Percentiles rank a stretch among this genome's conserved stretches.
Conservation (phyloP, 1,284 basidiomycete species). For the Chiua sp. region DNA sequence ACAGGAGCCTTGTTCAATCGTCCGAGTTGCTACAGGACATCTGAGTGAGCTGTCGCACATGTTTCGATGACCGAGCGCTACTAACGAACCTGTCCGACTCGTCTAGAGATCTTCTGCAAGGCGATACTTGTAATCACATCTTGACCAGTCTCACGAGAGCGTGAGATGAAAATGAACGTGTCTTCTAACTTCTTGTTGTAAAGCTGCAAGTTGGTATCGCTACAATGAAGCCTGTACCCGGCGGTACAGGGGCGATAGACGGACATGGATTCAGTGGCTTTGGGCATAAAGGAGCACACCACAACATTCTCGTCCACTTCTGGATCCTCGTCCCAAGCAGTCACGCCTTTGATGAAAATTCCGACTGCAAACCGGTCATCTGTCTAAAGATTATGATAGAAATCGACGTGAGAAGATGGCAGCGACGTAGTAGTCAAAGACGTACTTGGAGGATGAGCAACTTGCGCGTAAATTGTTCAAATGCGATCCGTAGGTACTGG, state of each 20-base stretch:
- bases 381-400: conserved; percentile 42
- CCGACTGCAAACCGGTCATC: conserved; percentile 65
- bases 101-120: conserved; percentile 60
- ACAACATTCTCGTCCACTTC: conserved; percentile 62
- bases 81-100: conserved; percentile 55
- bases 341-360: conserved; percentile 62
- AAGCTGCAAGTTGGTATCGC: conserved; percentile 58
- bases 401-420: background rate
- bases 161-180: conserved; percentile 63
- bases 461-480: conserved; percentile 60
- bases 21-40: conserved; percentile 57
- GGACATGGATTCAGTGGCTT: conserved; percentile 50
- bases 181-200: conserved; percentile 57
- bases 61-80: too few relatives aligned
- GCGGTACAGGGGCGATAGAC: conserved; percentile 54
- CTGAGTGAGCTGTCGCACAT: background rate
- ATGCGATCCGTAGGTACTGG: conserved; percentile 59
- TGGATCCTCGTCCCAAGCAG: conserved; percentile 68
- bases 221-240: conserved; percentile 61
- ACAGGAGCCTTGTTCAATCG: conserved; percentile 56
- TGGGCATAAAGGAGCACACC: conserved; percentile 65
- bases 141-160: conserved; percentile 47
- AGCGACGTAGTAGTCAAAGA: background rate
- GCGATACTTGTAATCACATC: conserved; percentile 65
- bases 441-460: conserved; percentile 62